Evolutionary conservation across 352 stramenopile species (phyloP).

Genomic region (Globisporangium nagaii): DNA sequence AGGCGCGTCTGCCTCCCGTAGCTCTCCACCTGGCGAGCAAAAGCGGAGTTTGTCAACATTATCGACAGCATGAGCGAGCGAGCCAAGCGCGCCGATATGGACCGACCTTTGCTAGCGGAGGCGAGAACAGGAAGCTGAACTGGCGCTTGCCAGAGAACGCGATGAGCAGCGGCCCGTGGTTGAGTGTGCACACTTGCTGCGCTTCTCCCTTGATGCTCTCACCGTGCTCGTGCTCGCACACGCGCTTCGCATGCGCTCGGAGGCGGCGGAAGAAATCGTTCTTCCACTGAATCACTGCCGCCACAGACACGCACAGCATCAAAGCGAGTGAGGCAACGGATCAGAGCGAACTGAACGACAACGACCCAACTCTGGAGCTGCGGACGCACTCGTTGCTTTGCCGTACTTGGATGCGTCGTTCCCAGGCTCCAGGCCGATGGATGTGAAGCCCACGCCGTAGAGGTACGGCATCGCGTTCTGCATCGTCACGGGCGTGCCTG

Average conservation of each 20-base stretch:
- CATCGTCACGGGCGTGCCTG: constrained; percentile 42
- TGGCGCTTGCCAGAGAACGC: constrained; percentile 86
- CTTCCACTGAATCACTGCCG: constrained; percentile 57
- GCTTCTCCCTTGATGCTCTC: constrained; percentile 7
- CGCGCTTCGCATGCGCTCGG: constrained; percentile 40
- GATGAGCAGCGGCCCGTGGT: constrained; percentile 64
- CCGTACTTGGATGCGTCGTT: constrained; percentile 81
- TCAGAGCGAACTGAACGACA: too few relatives aligned
- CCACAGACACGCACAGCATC: neutral
- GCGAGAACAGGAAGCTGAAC: constrained; percentile 79
- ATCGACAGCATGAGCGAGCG: neutral
- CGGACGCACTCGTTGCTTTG: constrained; percentile 63
- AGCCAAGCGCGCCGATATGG: too few relatives aligned
- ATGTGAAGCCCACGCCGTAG: constrained; percentile 75
- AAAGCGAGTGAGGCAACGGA: too few relatives aligned
- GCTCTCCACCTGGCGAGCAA: constrained; percentile 28
- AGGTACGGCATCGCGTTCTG: constrained; percentile 69
- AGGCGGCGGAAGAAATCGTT: constrained; percentile 57
- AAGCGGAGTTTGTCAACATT: neutral
- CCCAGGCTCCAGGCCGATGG: constrained; percentile 79
- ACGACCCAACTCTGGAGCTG: too few relatives aligned
- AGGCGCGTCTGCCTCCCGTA: constrained; percentile 53
- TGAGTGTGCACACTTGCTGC: constrained; percentile 26
- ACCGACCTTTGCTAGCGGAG: constrained; percentile 47
- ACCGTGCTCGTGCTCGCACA: constrained; percentile 38